Conservation (phyloP, 495 filamentous ascomycete species). For the Talaromyces proteolyticus region DNA sequence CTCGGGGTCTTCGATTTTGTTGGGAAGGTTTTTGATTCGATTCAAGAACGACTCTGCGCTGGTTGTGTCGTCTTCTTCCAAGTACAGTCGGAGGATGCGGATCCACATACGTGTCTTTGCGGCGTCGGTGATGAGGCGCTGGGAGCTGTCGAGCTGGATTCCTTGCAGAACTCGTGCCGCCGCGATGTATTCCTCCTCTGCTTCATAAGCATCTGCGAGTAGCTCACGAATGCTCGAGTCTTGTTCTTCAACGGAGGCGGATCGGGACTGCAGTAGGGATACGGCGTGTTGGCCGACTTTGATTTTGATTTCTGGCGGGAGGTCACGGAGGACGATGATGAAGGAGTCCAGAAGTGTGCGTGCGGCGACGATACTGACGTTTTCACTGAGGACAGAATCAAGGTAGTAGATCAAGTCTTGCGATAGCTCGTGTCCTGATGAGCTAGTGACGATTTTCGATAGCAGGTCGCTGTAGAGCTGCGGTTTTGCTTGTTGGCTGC, state of each 20-base stretch:
- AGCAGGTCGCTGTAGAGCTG: slow-evolving; percentile 64
- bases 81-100: slow-evolving; percentile 87
- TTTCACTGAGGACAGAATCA: slow-evolving; percentile 59
- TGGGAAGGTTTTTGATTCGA: slow-evolving; percentile 85
- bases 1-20: slow-evolving; percentile 65
- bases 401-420: slow-evolving; percentile 64
- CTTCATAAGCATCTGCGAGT: slow-evolving; percentile 77
- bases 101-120: slow-evolving; percentile 82
- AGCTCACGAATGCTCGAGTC: slow-evolving; percentile 72
- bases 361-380: slow-evolving; percentile 67
- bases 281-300: slow-evolving; percentile 65
- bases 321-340: slow-evolving; percentile 49
- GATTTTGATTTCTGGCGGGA: slow-evolving; percentile 58
- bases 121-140: slow-evolving; percentile 72
- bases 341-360: slow-evolving; percentile 66
- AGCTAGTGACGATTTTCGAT: slow-evolving; percentile 49
- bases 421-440: slow-evolving; percentile 48
- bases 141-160: slow-evolving; percentile 82
- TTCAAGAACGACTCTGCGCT: slow-evolving; percentile 82
- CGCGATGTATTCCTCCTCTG: slow-evolving; percentile 68
- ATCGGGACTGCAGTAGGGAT: slow-evolving; percentile 54
- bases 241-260: slow-evolving; percentile 79
- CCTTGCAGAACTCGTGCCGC: slow-evolving; percentile 74
- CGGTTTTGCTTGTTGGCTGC: slow-evolving; percentile 47
- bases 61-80: slow-evolving; percentile 91